A percentile compares a stretch with the other conserved stretches of the same genome.
Conservation (phyloP, 805 yeast species). For the Suhomyces pyralidae region DNA sequence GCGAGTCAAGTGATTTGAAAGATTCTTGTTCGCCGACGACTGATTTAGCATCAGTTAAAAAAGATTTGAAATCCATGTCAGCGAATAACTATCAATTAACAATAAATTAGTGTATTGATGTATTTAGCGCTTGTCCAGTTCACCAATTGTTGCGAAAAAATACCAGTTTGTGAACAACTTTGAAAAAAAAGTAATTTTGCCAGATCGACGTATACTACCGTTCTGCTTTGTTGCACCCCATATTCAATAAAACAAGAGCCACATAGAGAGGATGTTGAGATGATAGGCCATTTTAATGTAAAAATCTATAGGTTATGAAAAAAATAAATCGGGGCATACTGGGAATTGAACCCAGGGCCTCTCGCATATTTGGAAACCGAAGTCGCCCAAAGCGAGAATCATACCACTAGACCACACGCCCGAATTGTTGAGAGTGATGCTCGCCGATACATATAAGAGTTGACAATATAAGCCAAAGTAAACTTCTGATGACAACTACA, state of each 20-base stretch:
- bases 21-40: background rate
- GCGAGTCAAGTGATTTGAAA: background rate
- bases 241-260: background rate
- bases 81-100: background rate
- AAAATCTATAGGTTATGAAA: background rate
- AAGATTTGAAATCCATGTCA: background rate
- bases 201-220: background rate
- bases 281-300: background rate
- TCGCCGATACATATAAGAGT: background rate
- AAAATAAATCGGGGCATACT: constrained; percentile 35
- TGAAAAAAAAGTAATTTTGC: background rate
- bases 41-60: background rate
- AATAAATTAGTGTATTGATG: background rate
- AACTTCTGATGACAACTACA: background rate
- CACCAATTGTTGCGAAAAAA: background rate
- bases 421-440: constrained; percentile 6
- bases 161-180: background rate
- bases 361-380: constrained; percentile 39
- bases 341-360: constrained; percentile 66
- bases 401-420: constrained; percentile 34
- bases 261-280: background rate
- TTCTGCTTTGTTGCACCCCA: background rate
- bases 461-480: background rate
- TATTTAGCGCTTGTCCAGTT: background rate
- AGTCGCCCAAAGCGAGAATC: constrained; percentile 31